Evolutionary conservation across 768 basidiomycete genomes (phyloP).

Genomic region (Tricholoma terreum): DNA sequence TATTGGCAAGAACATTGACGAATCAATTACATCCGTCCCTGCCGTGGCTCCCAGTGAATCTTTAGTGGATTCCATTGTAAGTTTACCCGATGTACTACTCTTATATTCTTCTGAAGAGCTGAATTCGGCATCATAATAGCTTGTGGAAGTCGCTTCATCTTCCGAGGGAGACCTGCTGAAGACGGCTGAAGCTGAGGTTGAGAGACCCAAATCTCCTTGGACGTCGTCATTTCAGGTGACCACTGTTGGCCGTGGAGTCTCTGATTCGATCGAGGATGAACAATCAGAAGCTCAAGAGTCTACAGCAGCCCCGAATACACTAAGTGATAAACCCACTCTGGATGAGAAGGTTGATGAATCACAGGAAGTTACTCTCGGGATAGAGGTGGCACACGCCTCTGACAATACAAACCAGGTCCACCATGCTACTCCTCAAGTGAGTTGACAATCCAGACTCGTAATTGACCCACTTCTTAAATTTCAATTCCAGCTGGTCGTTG

Average conservation of each 20-base stretch:
- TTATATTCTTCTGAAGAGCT: background rate
- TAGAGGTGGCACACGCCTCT: background rate
- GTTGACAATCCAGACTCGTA: background rate
- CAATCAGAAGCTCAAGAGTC: constrained; percentile 8
- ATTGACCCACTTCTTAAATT: background rate
- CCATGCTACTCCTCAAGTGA: background rate
- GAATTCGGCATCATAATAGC: background rate
- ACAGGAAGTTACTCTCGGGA: background rate
- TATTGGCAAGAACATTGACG: background rate
- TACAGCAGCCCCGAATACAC: background rate
- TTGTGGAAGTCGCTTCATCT: background rate
- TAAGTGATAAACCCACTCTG: background rate
- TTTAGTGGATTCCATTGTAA: background rate
- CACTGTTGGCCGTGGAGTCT: constrained; percentile 30
- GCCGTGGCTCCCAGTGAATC: background rate
- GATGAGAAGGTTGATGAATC: background rate
- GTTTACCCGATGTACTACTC: background rate
- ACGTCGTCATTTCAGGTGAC: constrained; percentile 52
- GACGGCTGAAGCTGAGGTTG: constrained; percentile 22
- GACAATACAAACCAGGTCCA: background rate
- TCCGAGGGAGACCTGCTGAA: background rate
- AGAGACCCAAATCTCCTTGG: constrained; percentile 50
- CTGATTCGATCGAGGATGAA: constrained; percentile 18
- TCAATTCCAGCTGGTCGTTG: constrained; percentile 16
- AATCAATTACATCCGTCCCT: background rate